phyloP scores from a whole-genome alignment of 305 asterid species.

The Solanum hybrid region DNA sequence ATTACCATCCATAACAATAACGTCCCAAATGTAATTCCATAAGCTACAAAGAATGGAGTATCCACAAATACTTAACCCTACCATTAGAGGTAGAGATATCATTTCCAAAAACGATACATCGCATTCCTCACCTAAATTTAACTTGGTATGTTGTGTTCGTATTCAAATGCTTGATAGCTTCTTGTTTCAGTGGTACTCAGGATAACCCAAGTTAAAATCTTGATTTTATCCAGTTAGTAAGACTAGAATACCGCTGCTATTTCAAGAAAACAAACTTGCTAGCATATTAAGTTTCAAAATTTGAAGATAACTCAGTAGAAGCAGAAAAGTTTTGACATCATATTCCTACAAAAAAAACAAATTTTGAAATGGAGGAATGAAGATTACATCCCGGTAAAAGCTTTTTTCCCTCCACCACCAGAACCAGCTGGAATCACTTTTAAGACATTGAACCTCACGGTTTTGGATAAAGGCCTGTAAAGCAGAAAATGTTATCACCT shows the following conservation, averaged over 20 bases:
- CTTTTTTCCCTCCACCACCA: not conserved
- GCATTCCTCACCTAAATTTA: not conserved
- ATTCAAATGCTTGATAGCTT: no score
- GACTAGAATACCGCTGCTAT: not conserved
- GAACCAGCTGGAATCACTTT: conserved; percentile 28
- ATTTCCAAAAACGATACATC: not conserved
- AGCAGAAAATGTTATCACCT: not conserved
- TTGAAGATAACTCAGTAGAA: not conserved
- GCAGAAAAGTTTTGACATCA: not conserved
- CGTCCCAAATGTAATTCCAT: not conserved
- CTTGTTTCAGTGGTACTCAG: no score
- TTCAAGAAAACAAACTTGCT: not conserved
- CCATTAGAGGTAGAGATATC: not conserved
- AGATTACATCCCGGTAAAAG: not conserved
- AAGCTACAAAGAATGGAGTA: not conserved
- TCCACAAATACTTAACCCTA: not conserved
- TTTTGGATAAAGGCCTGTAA: conserved; percentile 27
- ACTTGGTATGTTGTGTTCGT: not conserved
- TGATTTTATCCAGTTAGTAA: not conserved
- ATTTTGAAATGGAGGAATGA: not conserved
- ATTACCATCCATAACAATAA: no score
- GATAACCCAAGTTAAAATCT: not conserved
- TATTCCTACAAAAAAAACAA: not conserved
- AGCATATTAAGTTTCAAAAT: not conserved
- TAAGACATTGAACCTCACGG: conserved; percentile 24